Conservation (phyloP, 1,284 basidiomycete species). For the Puccinia horiana region DNA sequence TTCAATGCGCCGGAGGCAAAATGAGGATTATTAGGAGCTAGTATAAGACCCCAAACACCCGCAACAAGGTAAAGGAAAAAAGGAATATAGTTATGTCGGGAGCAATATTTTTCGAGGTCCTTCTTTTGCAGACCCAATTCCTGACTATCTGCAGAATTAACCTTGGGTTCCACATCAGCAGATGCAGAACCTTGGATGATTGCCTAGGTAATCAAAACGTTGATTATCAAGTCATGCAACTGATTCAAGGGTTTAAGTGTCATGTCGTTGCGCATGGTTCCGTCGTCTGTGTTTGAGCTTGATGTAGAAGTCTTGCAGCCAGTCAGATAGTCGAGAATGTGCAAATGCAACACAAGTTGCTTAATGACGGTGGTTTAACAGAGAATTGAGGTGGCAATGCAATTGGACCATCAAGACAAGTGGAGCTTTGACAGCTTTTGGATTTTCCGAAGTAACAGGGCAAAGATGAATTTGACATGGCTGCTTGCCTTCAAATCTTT, state of each 20-base stretch:
- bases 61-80: conserved; percentile 8
- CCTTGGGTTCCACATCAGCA: neutral
- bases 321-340: conserved; percentile 2
- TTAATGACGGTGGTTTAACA: conserved; percentile 2
- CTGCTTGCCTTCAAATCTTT: neutral
- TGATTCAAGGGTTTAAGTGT: conserved; percentile 5
- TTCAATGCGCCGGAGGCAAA: neutral
- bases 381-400: conserved; percentile 7
- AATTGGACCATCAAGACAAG: conserved; percentile 8
- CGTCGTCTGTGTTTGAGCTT: conserved; percentile 1
- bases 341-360: conserved; percentile 11
- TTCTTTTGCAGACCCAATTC: conserved; percentile 1
- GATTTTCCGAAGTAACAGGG: conserved; percentile 1
- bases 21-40: neutral
- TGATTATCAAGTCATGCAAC: conserved; percentile 2
- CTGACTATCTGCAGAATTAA: neutral
- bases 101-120: conserved; percentile 6
- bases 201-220: conserved; percentile 1
- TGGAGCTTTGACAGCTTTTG: neutral
- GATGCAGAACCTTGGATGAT: conserved; percentile 17
- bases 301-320: neutral
- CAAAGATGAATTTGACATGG: neutral
- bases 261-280: neutral
- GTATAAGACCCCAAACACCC: neutral
- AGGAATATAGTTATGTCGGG: neutral